Conservation (phyloP, 495 filamentous ascomycete genomes). For the Rostrohypoxylon terebratum region DNA sequence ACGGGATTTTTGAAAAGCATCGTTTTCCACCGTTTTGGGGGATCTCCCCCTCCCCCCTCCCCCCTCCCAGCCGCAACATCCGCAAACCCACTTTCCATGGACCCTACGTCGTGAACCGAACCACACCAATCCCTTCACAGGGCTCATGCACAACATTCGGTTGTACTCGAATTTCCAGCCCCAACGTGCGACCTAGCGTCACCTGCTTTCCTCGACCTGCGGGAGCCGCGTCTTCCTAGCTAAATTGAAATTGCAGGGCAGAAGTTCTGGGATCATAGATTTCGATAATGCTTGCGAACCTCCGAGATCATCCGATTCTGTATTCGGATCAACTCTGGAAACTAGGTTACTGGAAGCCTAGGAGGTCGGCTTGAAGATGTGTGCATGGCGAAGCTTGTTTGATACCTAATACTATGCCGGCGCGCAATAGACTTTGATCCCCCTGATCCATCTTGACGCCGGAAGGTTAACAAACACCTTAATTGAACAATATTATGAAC, state of each 20-base stretch:
- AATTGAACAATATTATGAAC: conserved; percentile 2
- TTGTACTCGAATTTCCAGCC: conserved; percentile 11
- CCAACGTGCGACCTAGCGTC: conserved; percentile 20
- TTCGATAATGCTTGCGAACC: neutral
- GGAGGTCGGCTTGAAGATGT: neutral
- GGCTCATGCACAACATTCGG: conserved; percentile 34
- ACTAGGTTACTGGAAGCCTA: neutral
- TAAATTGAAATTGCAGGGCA: neutral
- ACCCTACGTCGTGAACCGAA: neutral
- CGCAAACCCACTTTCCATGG: conserved; percentile 21
- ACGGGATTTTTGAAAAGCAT: conserved; percentile 7
- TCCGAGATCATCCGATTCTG: neutral
- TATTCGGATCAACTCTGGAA: neutral
- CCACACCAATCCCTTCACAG: conserved; percentile 1
- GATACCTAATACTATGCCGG: conserved; percentile 4
- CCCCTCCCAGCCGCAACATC: neutral
- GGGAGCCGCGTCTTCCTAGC: conserved; percentile 5
- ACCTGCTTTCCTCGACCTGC: conserved; percentile 13
- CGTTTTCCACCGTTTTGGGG: conserved; percentile 10
- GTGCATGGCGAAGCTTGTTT: conserved; percentile 3
- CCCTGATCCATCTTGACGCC: neutral
- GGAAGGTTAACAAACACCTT: conserved; percentile 32
- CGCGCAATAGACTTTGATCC: neutral
- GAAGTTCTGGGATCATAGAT: neutral
- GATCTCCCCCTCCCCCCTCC: neutral